phyloP scores from a whole-genome alignment of 1,284 basidiomycete genomes.

The Ganoderma boninense region DNA sequence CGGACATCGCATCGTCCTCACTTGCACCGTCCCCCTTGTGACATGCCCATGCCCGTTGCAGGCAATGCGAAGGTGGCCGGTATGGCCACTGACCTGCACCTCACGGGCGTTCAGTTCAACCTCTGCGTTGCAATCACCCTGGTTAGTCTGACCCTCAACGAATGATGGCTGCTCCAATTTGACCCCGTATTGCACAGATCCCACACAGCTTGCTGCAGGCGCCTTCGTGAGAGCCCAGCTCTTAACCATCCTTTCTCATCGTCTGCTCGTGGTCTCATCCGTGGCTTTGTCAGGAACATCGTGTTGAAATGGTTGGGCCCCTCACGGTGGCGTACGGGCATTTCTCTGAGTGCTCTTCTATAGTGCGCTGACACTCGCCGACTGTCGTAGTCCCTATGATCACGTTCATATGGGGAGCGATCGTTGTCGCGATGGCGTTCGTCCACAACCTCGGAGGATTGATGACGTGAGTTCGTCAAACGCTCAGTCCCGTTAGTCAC shows the following conservation, averaged over 20 bases:
- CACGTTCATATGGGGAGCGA: conserved; percentile 26
- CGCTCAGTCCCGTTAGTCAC: not conserved
- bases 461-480: conserved; percentile 15
- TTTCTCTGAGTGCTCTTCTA: conserved; percentile 8
- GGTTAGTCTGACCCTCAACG: no score
- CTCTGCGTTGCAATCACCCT: conserved; percentile 29
- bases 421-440: conserved; percentile 27
- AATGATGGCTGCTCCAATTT: no score
- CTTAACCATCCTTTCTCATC: not conserved
- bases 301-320: conserved; percentile 24
- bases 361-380: not conserved
- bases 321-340: conserved; percentile 27
- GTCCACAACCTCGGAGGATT: conserved; percentile 26
- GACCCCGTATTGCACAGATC: conserved; percentile 10
- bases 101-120: conserved; percentile 31
- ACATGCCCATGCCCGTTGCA: conserved; percentile 39
- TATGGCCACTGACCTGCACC: conserved; percentile 19
- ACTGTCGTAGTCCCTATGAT: conserved; percentile 1
- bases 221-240: conserved; percentile 21
- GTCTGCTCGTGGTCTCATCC: not conserved
- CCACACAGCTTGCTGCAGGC: conserved; percentile 29
- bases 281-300: conserved; percentile 21
- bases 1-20: conserved; percentile 49
- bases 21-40: not conserved
- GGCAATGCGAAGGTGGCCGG: conserved; percentile 34